phyloP scores from a whole-genome alignment of 1,284 basidiomycete species.

The Sporisorium scitamineum region DNA sequence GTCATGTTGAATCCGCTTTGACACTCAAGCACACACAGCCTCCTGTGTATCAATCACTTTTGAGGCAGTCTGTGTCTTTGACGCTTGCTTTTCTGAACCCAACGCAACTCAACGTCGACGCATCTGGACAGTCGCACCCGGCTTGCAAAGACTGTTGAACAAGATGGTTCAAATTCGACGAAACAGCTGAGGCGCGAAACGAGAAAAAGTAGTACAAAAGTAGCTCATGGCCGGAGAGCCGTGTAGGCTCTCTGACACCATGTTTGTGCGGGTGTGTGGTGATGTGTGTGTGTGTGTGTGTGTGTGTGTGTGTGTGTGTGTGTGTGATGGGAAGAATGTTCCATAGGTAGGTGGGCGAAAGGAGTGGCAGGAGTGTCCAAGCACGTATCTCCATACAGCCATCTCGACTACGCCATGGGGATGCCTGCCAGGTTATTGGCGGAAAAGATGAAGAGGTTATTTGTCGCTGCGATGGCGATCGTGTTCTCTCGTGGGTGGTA shows the following conservation, averaged over 20 bases:
- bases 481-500: conserved; percentile 98
- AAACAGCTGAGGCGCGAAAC: too few species aligned
- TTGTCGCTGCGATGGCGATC: conserved; percentile 74
- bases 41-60: neutral
- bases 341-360: neutral
- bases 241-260: neutral
- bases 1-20: too few species aligned
- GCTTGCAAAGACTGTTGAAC: neutral
- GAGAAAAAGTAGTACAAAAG: neutral
- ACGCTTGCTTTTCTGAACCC: neutral
- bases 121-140: too few species aligned
- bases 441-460: conserved; percentile 74
- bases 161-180: neutral
- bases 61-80: too few species aligned
- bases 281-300: neutral
- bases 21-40: too few species aligned
- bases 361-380: too few species aligned
- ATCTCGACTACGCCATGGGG: conserved; percentile 53
- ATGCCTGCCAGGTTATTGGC: conserved; percentile 61
- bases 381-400: too few species aligned
- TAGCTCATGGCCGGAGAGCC: neutral
- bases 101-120: neutral
- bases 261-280: neutral
- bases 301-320: neutral
- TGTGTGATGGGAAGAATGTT: neutral